Evolutionary conservation across 2,329 filamentous ascomycete genomes (phyloP).

Genomic region (Neofusicoccum cordaticola): DNA sequence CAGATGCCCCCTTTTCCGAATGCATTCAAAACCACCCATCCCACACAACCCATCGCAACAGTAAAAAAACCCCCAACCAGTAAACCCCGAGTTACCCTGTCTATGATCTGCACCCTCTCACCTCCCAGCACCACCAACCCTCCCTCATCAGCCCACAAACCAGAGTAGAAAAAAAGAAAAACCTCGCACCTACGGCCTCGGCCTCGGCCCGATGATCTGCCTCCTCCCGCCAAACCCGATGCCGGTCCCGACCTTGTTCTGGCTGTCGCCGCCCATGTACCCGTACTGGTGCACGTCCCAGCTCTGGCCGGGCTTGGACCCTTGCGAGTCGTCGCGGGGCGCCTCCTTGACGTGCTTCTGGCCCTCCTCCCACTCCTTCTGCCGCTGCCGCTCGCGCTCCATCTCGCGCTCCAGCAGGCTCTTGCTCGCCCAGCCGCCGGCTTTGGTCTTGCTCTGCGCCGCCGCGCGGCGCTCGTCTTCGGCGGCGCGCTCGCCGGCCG

Average conservation of each 20-base stretch:
- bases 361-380: constrained; percentile 75
- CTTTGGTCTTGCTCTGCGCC: constrained; percentile 60
- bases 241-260: constrained; percentile 65
- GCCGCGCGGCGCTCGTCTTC: constrained; percentile 48
- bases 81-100: no score
- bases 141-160: no score
- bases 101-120: no score
- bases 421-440: constrained; percentile 63
- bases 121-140: no score
- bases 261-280: constrained; percentile 70
- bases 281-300: constrained; percentile 80
- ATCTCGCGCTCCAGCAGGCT: constrained; percentile 76
- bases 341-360: constrained; percentile 64
- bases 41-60: no score
- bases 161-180: background rate
- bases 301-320: constrained; percentile 64
- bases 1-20: no score
- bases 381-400: constrained; percentile 73
- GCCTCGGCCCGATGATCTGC: constrained; percentile 76
- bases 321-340: constrained; percentile 55
- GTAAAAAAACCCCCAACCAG: no score
- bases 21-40: no score
- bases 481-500: constrained; percentile 57
- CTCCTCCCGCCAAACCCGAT: constrained; percentile 64
- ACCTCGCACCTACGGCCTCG: constrained; percentile 28